Conservation (phyloP, 192 early-diverging fungal genomes). For the Kappamyces sp. region DNA sequence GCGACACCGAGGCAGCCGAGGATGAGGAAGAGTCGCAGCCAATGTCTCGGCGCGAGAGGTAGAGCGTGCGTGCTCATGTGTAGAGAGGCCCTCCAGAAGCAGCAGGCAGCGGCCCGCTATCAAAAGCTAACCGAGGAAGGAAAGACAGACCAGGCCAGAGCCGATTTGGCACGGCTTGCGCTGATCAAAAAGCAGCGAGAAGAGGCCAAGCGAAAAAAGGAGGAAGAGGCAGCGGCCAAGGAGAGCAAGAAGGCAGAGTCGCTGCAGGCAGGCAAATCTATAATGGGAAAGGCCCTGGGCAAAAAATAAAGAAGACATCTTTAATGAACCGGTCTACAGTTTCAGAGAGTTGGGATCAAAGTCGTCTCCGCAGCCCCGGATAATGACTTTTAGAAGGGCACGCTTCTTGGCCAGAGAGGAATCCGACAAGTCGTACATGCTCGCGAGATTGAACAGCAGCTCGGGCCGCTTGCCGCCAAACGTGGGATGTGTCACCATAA, state of each 20-base stretch:
- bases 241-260: conserved; percentile 28
- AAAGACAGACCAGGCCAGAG: conserved; percentile 48
- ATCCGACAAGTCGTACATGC: conserved; percentile 40
- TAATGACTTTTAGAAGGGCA: conserved; percentile 31
- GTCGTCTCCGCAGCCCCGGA: conserved; percentile 32
- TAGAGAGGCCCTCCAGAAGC: conserved; percentile 43
- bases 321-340: conserved; percentile 15
- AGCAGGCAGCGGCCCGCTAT: conserved; percentile 35
- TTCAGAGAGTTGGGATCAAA: conserved; percentile 34
- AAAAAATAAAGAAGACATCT: conserved; percentile 12
- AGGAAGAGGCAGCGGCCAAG: conserved; percentile 33
- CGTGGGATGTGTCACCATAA: conserved; percentile 25
- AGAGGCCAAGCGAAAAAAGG: conserved; percentile 40
- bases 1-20: conserved; percentile 10
- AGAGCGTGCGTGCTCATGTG: background rate
- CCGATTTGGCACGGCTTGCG: conserved; percentile 45
- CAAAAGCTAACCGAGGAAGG: conserved; percentile 49
- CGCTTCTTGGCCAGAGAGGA: conserved; percentile 31
- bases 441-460: conserved; percentile 40
- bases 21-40: conserved; percentile 16
- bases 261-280: conserved; percentile 35
- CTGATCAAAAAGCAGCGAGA: conserved; percentile 51
- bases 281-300: conserved; percentile 22
- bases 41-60: conserved; percentile 28
- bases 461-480: conserved; percentile 18